Evolutionary conservation across 331 rosid species (phyloP).

Genomic region (Rosa hybrid): DNA sequence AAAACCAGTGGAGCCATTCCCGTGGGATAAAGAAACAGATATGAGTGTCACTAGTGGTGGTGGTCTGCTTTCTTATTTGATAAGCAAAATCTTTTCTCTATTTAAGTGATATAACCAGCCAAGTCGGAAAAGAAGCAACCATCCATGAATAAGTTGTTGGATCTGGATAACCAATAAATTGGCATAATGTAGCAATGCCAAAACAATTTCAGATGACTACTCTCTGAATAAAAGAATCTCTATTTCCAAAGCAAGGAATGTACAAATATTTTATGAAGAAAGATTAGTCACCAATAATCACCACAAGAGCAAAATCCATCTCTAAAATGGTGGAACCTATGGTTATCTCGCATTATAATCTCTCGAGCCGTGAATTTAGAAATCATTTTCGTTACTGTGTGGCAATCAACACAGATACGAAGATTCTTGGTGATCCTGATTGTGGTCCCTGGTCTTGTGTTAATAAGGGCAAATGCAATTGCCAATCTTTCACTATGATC

Average conservation of each 20-base stretch:
- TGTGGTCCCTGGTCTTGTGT: slow-evolving; percentile 34
- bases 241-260: not conserved
- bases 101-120: slow-evolving; percentile 26
- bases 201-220: slow-evolving; percentile 14
- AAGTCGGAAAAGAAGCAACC: slow-evolving; percentile 16
- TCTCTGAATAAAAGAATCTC: slow-evolving; percentile 14
- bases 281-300: slow-evolving; percentile 49
- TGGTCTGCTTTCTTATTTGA: slow-evolving; percentile 33
- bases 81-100: slow-evolving; percentile 28
- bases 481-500: slow-evolving; percentile 51
- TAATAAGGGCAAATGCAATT: slow-evolving; percentile 39
- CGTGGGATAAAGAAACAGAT: slow-evolving; percentile 73
- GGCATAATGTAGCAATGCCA: slow-evolving; percentile 25
- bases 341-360: slow-evolving; percentile 45
- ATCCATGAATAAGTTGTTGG: slow-evolving; percentile 19
- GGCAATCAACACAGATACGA: slow-evolving; percentile 52
- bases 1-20: slow-evolving; percentile 55
- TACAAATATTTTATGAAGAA: not conserved
- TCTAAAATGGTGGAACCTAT: slow-evolving; percentile 52
- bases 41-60: slow-evolving; percentile 55
- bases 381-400: slow-evolving; percentile 39
- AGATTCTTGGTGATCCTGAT: slow-evolving; percentile 49
- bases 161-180: slow-evolving; percentile 12
- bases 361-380: slow-evolving; percentile 33
- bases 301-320: slow-evolving; percentile 53